Percentiles rank a stretch among this genome's conserved stretches.
Evolutionary conservation across 352 stramenopile species (phyloP).

Genomic region (Phytophthora uliginosa): DNA sequence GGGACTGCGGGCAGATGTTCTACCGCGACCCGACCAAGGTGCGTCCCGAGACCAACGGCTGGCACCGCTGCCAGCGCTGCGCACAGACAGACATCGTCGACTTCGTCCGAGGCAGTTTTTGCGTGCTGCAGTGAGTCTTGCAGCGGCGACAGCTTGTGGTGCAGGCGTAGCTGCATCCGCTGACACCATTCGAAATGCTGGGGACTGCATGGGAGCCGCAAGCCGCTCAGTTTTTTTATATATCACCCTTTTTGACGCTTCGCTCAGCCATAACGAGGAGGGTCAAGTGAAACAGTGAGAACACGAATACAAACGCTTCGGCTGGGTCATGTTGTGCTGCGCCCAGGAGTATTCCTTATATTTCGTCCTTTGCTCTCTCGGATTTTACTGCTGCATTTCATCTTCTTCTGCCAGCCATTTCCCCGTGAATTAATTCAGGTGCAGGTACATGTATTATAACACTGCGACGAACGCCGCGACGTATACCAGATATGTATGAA

Average conservation of each 20-base stretch:
- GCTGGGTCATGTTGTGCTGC: not conserved
- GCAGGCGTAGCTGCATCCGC: not conserved
- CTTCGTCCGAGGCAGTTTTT: constrained; percentile 63
- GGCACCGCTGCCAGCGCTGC: constrained; percentile 76
- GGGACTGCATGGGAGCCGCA: not conserved
- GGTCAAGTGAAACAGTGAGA: constrained; percentile 3
- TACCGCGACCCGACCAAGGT: constrained; percentile 64
- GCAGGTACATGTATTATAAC: no score
- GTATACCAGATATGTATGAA: no score
- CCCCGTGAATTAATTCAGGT: no score
- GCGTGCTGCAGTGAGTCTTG: constrained; percentile 53
- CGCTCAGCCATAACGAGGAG: constrained; percentile 6
- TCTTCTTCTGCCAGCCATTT: no score
- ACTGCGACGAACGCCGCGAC: no score
- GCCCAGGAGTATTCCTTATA: no score
- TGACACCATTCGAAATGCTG: not conserved
- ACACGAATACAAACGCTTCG: not conserved
- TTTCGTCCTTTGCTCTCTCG: no score
- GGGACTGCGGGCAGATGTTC: constrained; percentile 73
- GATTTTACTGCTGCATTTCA: no score
- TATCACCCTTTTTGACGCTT: constrained; percentile 22
- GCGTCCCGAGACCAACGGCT: constrained; percentile 71
- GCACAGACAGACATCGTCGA: constrained; percentile 58
- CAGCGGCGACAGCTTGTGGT: no score
- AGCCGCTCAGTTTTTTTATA: constrained; percentile 17